phyloP scores from a whole-genome alignment of 2,329 filamentous ascomycete genomes.

The Dothideomycetes sp. region DNA sequence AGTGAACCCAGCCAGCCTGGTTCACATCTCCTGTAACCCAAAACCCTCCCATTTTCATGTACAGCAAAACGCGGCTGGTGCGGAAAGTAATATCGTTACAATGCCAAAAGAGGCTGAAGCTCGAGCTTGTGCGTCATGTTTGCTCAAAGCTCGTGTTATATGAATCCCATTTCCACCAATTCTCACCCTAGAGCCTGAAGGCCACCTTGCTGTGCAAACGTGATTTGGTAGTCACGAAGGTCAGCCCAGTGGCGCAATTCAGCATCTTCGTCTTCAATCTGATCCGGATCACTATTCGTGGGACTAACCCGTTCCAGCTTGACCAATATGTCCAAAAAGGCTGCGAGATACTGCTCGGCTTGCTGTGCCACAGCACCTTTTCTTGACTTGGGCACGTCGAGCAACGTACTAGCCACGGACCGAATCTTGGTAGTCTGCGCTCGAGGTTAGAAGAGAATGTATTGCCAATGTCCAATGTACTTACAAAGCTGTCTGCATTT shows the following conservation, averaged over 20 bases:
- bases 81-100: background rate
- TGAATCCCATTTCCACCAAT: background rate
- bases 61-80: background rate
- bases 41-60: background rate
- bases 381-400: conserved; percentile 48
- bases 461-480: conserved; percentile 17
- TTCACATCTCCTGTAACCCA: background rate
- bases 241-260: conserved; percentile 71
- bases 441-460: conserved; percentile 16
- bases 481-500: conserved; percentile 53
- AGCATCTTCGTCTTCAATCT: conserved; percentile 53
- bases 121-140: too few species aligned
- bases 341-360: conserved; percentile 60
- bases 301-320: conserved; percentile 57
- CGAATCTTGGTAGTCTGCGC: conserved; percentile 68
- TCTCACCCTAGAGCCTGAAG: conserved; percentile 26
- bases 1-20: background rate
- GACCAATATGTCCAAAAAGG: conserved; percentile 64
- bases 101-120: background rate
- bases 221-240: conserved; percentile 64
- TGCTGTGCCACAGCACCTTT: conserved; percentile 43
- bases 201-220: conserved; percentile 57
- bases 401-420: conserved; percentile 68
- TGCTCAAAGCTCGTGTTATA: too few species aligned
- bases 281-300: conserved; percentile 22